phyloP scores from a whole-genome alignment of 1,284 basidiomycete genomes.

The Somion occarium region DNA sequence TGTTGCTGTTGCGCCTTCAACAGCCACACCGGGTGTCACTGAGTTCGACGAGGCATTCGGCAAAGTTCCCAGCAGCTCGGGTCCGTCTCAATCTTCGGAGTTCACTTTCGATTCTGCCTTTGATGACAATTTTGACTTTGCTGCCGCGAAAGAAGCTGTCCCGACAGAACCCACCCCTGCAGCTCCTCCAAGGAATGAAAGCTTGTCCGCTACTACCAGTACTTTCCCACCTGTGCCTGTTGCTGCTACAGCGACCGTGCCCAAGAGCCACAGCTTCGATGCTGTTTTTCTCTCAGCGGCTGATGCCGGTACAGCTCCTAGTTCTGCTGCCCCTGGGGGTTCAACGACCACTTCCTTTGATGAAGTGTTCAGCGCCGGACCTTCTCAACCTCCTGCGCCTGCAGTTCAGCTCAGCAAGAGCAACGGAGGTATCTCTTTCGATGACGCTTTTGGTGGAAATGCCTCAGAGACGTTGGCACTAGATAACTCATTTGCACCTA shows the following conservation, averaged over 20 bases:
- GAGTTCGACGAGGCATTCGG: slow-evolving; percentile 75
- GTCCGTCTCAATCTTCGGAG: slow-evolving; percentile 29
- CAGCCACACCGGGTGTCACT: slow-evolving; percentile 42
- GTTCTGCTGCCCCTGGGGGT: slow-evolving; percentile 13
- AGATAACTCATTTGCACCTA: slow-evolving; percentile 27
- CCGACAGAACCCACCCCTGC: slow-evolving; percentile 16
- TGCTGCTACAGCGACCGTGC: slow-evolving; percentile 12
- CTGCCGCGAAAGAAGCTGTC: slow-evolving; percentile 40
- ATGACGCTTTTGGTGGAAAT: slow-evolving; percentile 56
- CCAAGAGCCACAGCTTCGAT: slow-evolving; percentile 12
- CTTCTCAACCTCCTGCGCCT: slow-evolving; percentile 9
- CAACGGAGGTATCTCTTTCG: slow-evolving; percentile 41
- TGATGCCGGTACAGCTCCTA: slow-evolving; percentile 8
- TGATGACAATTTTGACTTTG: slow-evolving; percentile 87
- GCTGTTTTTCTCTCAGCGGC: slow-evolving; percentile 11
- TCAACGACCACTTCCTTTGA: slow-evolving; percentile 41
- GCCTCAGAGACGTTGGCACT: slow-evolving; percentile 39
- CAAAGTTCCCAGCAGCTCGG: slow-evolving; percentile 38
- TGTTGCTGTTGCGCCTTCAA: slow-evolving; percentile 12
- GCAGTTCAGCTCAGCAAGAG: slow-evolving; percentile 10
- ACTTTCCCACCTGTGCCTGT: slow-evolving; percentile 28
- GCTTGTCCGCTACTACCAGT: slow-evolving; percentile 35
- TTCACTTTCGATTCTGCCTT: slow-evolving; percentile 72
- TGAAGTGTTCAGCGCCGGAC: slow-evolving; percentile 36
- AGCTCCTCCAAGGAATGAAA: slow-evolving; percentile 13